Conservation (phyloP, 805 yeast genomes). For the Candida insectalens region DNA sequence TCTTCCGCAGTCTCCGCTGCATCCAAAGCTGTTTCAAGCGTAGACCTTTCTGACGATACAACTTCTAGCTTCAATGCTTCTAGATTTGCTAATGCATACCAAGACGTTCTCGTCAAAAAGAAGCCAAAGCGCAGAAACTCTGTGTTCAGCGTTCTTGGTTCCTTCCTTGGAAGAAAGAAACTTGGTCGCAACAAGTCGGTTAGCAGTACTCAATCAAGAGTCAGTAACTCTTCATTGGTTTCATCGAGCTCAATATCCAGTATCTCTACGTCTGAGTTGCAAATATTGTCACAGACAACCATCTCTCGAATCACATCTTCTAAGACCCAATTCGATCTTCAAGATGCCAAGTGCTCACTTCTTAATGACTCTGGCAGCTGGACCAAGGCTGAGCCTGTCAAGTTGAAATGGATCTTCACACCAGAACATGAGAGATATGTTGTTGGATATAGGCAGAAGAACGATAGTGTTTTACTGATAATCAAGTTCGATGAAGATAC, state of each 20-base stretch:
- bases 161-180: constrained; percentile 4
- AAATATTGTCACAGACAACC: neutral
- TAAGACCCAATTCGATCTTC: constrained; percentile 9
- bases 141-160: constrained; percentile 17
- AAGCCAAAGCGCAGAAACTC: constrained; percentile 16
- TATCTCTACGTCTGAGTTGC: neutral
- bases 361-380: constrained; percentile 20
- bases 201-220: too few species aligned
- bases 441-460: constrained; percentile 8
- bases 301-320: neutral
- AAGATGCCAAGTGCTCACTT: constrained; percentile 13
- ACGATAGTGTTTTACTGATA: constrained; percentile 8
- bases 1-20: neutral
- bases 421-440: constrained; percentile 6
- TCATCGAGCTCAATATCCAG: neutral
- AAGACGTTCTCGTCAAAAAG: constrained; percentile 9
- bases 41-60: too few species aligned
- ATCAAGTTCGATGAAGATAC: constrained; percentile 10
- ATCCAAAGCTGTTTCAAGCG: neutral
- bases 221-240: too few species aligned
- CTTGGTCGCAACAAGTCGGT: constrained; percentile 1
- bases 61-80: constrained; percentile 11
- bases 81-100: constrained; percentile 13
- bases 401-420: constrained; percentile 12
- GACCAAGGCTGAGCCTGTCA: constrained; percentile 11